Conservation (phyloP, 106 monocot species). For the Dioscorea zingiberensis region DNA sequence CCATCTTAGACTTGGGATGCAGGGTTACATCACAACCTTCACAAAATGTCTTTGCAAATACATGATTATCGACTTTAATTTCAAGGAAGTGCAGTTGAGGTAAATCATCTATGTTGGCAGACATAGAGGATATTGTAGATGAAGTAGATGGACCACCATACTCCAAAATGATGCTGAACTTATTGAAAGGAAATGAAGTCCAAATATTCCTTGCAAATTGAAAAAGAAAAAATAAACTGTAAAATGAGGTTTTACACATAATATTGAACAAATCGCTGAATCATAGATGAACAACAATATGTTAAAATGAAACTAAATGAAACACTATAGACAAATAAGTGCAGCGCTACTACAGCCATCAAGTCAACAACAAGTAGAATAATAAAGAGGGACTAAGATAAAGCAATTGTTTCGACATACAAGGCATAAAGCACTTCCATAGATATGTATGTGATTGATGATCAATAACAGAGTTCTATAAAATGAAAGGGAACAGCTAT, state of each 20-base stretch:
- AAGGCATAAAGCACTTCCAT: no score
- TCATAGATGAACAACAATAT: no score
- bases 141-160: constrained; percentile 54
- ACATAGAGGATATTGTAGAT: constrained; percentile 42
- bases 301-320: background rate
- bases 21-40: constrained; percentile 34
- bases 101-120: constrained; percentile 18
- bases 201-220: constrained; percentile 33
- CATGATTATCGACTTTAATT: constrained; percentile 31
- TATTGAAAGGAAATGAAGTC: constrained; percentile 50
- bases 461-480: no score
- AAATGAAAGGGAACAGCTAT: no score
- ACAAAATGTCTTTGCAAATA: constrained; percentile 25
- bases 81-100: constrained; percentile 51
- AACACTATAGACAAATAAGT: background rate
- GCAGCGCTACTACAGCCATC: no score
- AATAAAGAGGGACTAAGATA: no score
- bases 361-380: no score
- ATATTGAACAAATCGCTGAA: no score
- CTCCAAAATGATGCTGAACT: constrained; percentile 60
- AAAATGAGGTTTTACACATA: no score
- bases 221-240: constrained; percentile 1
- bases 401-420: no score
- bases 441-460: no score
- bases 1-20: constrained; percentile 19